These are phyloP conservation scores for Naegleria fowleri DNA, from an alignment of 208 protist genomes.

Conservation along the genomic window DNA sequence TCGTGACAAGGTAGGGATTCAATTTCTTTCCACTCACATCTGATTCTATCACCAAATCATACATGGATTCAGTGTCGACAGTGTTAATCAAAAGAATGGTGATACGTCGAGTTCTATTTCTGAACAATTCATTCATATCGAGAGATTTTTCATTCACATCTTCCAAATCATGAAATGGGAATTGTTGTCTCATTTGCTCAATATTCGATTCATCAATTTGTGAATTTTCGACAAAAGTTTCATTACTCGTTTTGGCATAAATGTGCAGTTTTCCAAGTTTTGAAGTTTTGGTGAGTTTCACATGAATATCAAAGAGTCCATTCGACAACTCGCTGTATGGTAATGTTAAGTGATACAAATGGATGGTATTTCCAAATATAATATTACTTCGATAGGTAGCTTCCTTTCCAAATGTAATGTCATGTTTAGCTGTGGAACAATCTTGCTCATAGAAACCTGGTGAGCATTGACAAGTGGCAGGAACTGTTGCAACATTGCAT, in stretches of 20 bases:
- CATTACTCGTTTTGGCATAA: neutral
- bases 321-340: neutral
- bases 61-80: neutral
- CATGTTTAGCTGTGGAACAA: neutral
- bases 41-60: neutral
- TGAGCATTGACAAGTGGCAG: neutral
- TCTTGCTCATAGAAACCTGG: neutral
- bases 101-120: neutral
- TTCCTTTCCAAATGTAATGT: neutral
- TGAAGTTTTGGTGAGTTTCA: neutral
- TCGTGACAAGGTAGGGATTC: neutral
- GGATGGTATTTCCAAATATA: neutral
- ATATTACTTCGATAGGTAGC: neutral
- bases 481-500: neutral
- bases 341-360: neutral
- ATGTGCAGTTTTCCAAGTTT: neutral
- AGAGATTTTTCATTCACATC: conserved; percentile 5
- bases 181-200: neutral
- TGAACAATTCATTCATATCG: neutral
- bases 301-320: neutral
- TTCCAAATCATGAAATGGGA: neutral
- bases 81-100: neutral
- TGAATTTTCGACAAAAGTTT: neutral
- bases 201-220: neutral
- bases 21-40: conserved; percentile 2